These are phyloP conservation scores for Xylariaceae sp. DNA, from an alignment of 2,329 filamentous ascomycete genomes.

Conservation along the genomic window DNA sequence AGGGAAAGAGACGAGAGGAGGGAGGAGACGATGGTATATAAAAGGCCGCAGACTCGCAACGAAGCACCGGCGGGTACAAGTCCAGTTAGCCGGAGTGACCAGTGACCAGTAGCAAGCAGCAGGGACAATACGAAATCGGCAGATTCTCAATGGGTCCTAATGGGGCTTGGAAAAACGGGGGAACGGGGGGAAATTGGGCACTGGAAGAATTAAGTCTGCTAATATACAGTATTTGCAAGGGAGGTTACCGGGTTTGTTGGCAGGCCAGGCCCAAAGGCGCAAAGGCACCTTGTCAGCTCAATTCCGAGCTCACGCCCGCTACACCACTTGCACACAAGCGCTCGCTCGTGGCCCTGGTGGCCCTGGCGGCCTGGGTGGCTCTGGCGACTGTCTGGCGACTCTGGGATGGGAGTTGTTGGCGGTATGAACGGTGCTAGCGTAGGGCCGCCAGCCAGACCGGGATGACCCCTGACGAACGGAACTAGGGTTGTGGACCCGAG, in stretches of 20 bases:
- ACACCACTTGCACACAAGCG: background rate
- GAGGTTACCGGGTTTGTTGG: background rate
- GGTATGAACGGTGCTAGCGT: background rate
- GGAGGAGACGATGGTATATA: conserved; percentile 20
- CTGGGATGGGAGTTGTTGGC: background rate
- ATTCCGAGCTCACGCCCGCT: background rate
- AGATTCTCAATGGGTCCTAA: background rate
- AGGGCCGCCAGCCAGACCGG: background rate
- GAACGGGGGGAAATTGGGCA: background rate
- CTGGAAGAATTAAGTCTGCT: background rate
- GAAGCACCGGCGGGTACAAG: no score
- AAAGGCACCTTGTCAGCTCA: background rate
- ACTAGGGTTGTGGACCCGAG: background rate
- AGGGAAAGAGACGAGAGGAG: conserved; percentile 21
- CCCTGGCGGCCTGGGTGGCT: no score
- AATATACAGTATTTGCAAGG: background rate
- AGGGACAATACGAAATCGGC: background rate
- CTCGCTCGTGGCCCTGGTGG: background rate
- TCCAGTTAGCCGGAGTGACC: no score
- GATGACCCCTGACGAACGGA: background rate
- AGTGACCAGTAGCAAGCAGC: background rate
- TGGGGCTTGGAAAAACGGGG: background rate
- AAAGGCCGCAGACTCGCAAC: conserved; percentile 10
- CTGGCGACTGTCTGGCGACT: no score
- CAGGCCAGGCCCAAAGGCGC: background rate